Conservation (phyloP, 306 rosid species). For the Quercus mongolica region DNA sequence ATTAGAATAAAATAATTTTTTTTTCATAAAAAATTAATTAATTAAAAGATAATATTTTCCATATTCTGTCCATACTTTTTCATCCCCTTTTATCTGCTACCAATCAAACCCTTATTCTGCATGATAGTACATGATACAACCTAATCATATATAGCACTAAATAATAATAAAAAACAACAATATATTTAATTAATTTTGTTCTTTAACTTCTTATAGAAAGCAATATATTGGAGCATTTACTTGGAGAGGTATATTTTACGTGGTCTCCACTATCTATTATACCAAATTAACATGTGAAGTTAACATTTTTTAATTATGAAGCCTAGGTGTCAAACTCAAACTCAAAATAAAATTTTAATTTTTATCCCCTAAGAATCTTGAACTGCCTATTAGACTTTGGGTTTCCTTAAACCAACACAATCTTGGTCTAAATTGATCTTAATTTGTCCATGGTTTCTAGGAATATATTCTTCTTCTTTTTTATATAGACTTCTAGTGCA, state of each 20-base stretch:
- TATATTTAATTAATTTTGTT: neutral
- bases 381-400: slow-evolving; percentile 16
- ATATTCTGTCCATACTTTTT: neutral
- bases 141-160: no score
- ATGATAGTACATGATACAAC: no score
- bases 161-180: neutral
- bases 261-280: slow-evolving; percentile 25
- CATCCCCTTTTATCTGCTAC: neutral
- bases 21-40: no score
- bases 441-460: slow-evolving; percentile 25
- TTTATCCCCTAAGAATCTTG: slow-evolving; percentile 24
- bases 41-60: neutral
- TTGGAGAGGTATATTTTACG: slow-evolving; percentile 15
- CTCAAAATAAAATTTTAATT: neutral
- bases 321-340: slow-evolving; percentile 16
- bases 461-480: slow-evolving; percentile 2
- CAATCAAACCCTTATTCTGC: neutral
- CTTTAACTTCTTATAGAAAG: neutral
- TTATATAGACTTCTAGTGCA: neutral
- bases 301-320: neutral
- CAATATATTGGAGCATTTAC: neutral
- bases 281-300: neutral
- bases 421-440: slow-evolving; percentile 23
- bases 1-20: no score
- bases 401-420: slow-evolving; percentile 15